Conservation (phyloP, 2,329 filamentous ascomycete species). For the Exserohilum rostratum region DNA sequence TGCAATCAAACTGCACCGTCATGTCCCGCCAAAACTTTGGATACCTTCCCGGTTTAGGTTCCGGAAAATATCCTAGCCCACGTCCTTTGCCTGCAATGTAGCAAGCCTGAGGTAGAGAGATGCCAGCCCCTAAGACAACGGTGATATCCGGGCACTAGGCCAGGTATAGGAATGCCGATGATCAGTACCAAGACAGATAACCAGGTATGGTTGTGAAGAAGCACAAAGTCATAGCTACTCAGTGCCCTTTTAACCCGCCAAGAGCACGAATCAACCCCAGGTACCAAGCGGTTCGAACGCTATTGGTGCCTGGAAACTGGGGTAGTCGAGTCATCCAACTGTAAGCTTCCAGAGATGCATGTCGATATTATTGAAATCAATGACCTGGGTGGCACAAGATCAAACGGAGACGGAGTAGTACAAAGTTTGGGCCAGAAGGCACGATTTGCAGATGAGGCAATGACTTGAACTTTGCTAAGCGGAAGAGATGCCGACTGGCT, state of each 20-base stretch:
- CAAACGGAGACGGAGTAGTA: slow-evolving; percentile 35
- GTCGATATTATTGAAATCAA: slow-evolving; percentile 38
- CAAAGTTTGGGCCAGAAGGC: slow-evolving; percentile 35
- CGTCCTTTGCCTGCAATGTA: slow-evolving; percentile 9
- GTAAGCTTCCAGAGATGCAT: slow-evolving; percentile 33
- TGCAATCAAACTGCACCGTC: background rate
- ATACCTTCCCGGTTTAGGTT: slow-evolving; percentile 7
- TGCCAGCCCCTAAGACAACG: background rate
- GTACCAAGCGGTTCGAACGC: slow-evolving; percentile 32
- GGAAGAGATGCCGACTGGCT: slow-evolving; percentile 30
- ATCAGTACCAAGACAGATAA: slow-evolving; percentile 17
- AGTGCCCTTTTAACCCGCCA: slow-evolving; percentile 27
- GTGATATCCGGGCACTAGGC: slow-evolving; percentile 19
- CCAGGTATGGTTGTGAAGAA: slow-evolving; percentile 26
- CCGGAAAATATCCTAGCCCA: slow-evolving; percentile 7
- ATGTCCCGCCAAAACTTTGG: slow-evolving; percentile 9
- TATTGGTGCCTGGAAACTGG: slow-evolving; percentile 23
- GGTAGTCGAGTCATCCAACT: slow-evolving; percentile 28
- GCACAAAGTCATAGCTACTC: slow-evolving; percentile 18
- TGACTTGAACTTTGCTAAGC: slow-evolving; percentile 10
- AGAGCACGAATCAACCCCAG: slow-evolving; percentile 27
- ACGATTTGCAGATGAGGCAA: slow-evolving; percentile 31
- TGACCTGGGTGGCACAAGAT: slow-evolving; percentile 42
- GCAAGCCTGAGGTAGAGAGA: slow-evolving; percentile 2
- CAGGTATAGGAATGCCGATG: slow-evolving; percentile 18